A percentile compares a stretch with the other conserved stretches of the same genome.
Evolutionary conservation across 139 green algal species (phyloP).

Genomic region (Chlamydomonas sphaeroides): DNA sequence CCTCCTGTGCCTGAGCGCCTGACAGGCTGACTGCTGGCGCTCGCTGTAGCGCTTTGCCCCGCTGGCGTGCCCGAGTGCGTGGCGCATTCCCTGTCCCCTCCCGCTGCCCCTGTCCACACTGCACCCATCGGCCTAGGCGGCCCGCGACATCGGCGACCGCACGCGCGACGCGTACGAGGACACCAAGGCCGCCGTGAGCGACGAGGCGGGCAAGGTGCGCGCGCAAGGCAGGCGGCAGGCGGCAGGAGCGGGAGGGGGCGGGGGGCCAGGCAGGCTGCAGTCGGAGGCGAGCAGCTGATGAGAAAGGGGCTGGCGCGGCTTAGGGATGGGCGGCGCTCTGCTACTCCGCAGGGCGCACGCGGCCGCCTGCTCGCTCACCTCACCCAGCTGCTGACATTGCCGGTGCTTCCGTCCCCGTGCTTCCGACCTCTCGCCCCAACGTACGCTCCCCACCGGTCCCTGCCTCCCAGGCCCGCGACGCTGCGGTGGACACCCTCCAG

Average conservation of each 20-base stretch:
- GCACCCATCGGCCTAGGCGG: neutral
- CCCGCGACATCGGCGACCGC: neutral
- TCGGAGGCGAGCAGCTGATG: too few relatives aligned
- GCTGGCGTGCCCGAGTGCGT: neutral
- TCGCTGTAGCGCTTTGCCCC: neutral
- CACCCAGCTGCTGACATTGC: neutral
- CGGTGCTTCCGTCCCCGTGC: too few relatives aligned
- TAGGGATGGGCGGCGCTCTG: too few relatives aligned
- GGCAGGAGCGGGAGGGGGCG: neutral
- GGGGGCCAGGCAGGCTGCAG: neutral
- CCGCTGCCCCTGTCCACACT: neutral
- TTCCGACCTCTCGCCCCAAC: neutral
- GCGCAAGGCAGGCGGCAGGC: too few relatives aligned
- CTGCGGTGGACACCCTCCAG: neutral
- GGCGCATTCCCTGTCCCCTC: neutral
- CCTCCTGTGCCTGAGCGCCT: too few relatives aligned
- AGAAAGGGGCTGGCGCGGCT: too few relatives aligned
- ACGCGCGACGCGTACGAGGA: neutral
- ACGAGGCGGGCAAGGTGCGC: slow-evolving; percentile 20
- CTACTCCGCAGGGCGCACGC: too few relatives aligned
- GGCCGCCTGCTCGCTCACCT: neutral
- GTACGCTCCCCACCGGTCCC: neutral
- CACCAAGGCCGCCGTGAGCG: slow-evolving; percentile 1
- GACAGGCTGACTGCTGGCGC: too few relatives aligned
- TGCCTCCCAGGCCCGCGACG: neutral